phyloP scores from a whole-genome alignment of 495 filamentous ascomycete species.

The Penicillium lividum region DNA sequence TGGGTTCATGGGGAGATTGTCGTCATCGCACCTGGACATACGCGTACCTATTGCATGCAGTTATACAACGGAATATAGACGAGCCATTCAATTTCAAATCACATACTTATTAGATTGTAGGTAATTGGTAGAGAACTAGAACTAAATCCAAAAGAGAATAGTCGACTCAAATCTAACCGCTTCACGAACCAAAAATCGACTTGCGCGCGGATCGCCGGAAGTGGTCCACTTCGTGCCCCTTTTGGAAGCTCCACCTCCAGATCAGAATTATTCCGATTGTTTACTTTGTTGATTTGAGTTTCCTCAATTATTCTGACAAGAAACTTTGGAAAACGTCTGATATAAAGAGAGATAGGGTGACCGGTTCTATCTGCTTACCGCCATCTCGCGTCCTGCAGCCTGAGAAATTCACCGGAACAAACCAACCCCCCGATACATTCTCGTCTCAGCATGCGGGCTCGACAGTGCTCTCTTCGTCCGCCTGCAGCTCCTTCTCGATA shows the following conservation, averaged over 20 bases:
- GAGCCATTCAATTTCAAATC: no score
- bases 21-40: neutral
- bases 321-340: neutral
- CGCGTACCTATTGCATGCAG: neutral
- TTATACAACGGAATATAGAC: no score
- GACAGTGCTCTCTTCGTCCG: conserved; percentile 28
- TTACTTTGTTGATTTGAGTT: neutral
- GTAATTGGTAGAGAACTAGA: no score
- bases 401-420: conserved; percentile 6
- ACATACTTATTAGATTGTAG: no score
- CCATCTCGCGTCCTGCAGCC: conserved; percentile 6
- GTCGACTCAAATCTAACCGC: no score
- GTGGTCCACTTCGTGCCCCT: conserved; percentile 11
- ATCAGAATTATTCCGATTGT: conserved; percentile 13
- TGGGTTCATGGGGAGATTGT: neutral
- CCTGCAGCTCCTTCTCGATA: conserved; percentile 24
- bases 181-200: conserved; percentile 9
- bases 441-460: conserved; percentile 35
- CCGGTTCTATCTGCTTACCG: neutral
- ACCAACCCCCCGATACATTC: conserved; percentile 5
- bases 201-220: conserved; percentile 9
- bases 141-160: no score
- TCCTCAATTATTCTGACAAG: neutral
- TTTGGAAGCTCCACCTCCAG: conserved; percentile 15
- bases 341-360: neutral